Conservation (phyloP, 768 basidiomycete species). For the Naganishia friedmannii region DNA sequence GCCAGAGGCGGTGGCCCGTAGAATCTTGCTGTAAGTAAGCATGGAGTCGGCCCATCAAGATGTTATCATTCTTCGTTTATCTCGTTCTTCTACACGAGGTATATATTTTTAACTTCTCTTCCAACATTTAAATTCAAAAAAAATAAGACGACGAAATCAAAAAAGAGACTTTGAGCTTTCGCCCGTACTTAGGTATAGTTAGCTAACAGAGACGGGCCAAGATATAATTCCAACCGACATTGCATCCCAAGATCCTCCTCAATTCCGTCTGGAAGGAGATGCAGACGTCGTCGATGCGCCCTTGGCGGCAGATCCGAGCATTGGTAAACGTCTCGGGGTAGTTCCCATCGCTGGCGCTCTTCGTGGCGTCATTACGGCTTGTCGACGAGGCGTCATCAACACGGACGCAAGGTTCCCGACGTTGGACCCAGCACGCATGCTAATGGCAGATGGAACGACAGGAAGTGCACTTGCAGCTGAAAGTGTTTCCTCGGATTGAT, state of each 20-base stretch:
- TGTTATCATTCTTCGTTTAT: not conserved
- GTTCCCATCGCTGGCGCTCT: slow-evolving; percentile 16
- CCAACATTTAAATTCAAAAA: slow-evolving; percentile 10
- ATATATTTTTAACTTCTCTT: not conserved
- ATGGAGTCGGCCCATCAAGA: not conserved
- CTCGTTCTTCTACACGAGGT: not conserved
- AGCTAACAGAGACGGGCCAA: not conserved
- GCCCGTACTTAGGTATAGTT: not conserved
- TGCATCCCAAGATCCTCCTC: not conserved
- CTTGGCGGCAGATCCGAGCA: slow-evolving; percentile 9
- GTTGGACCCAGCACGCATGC: slow-evolving; percentile 9
- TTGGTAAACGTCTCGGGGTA: slow-evolving; percentile 11
- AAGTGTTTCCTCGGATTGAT: slow-evolving; percentile 35
- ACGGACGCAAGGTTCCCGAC: slow-evolving; percentile 1
- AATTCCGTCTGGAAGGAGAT: slow-evolving; percentile 3
- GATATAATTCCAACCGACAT: not conserved
- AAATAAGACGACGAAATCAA: slow-evolving; percentile 23
- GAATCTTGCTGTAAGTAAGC: not conserved
- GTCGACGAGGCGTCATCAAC: slow-evolving; percentile 22
- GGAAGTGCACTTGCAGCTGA: slow-evolving; percentile 35
- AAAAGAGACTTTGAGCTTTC: not conserved
- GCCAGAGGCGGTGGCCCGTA: no score
- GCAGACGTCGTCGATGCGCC: not conserved
- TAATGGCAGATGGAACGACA: slow-evolving; percentile 4
- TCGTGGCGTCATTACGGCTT: slow-evolving; percentile 16